Conservation (phyloP, 257 asterid species). For the Solanum ossicruentum region DNA sequence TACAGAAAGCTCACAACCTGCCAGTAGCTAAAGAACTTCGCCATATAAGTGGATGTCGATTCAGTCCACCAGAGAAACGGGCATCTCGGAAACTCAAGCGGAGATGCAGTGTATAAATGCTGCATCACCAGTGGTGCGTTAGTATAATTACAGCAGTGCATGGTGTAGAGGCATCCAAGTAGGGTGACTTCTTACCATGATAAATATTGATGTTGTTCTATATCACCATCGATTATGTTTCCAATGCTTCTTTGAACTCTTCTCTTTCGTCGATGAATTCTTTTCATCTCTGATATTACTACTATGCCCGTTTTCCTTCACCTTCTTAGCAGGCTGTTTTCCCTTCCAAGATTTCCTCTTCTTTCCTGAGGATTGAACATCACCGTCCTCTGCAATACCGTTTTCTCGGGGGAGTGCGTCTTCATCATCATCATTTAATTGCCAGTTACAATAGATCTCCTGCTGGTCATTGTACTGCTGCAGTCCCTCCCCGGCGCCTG, state of each 20-base stretch:
- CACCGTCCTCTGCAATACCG: slow-evolving; percentile 5
- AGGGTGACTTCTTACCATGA: background rate
- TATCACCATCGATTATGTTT: slow-evolving; percentile 7
- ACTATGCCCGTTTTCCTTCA: slow-evolving; percentile 9
- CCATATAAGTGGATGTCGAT: background rate
- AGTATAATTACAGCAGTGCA: background rate
- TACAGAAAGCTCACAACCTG: background rate
- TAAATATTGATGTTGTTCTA: background rate
- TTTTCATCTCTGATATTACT: slow-evolving; percentile 2
- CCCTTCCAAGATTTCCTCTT: slow-evolving; percentile 40
- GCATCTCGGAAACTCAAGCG: background rate
- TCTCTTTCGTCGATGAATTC: slow-evolving; percentile 18
- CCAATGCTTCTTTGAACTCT: slow-evolving; percentile 25
- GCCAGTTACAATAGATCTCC: slow-evolving; percentile 73
- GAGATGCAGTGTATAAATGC: background rate
- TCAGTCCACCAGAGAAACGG: background rate
- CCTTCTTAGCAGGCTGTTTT: slow-evolving; percentile 26
- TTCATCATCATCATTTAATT: slow-evolving; percentile 43
- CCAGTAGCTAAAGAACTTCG: background rate
- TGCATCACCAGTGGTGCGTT: background rate
- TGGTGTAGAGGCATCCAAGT: background rate
- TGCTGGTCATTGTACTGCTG: slow-evolving; percentile 24
- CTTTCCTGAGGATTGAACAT: slow-evolving; percentile 31
- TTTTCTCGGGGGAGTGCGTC: slow-evolving; percentile 61
- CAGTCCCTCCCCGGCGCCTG: slow-evolving; percentile 42